Evolutionary conservation across 2,329 filamentous ascomycete species (phyloP), one percentile per base, ranked within the genome.

Genomic region (Fusarium guadeloupense): DNA sequence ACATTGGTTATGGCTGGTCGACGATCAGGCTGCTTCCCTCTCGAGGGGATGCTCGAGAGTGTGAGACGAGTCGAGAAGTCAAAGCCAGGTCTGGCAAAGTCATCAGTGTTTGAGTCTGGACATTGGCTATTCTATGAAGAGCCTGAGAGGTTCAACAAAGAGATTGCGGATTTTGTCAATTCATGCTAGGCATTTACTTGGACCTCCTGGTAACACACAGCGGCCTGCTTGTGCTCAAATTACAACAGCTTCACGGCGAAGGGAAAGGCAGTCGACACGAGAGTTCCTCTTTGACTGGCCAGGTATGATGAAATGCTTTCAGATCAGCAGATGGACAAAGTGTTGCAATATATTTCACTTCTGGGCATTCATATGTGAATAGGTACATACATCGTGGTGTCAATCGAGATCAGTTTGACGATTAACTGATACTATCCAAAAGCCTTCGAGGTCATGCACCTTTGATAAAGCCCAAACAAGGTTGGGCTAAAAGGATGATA

Each of bases 51-150:
- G 61, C 51, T 70, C 6, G 68, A 70, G 60, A 70, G 59, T 12
- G 66, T 64, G 34, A 60, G 47, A 33, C 60, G 66, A 14, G 47
- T 69, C n/a, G 59, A 68, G 44, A 64, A 54, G 37, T 54, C 42
- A 14, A 52, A 28, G 13, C 58, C 62, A 12, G 67, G 63, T 9
- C 49, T 70, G 19, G 64, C 62, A 23, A 65, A 37, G 33, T 58
- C 55, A 21, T 68, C 62, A 5, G 45, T 70, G 9, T 70, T 68
- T 31, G 62, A 68, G 9, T 67, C 66, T 17, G 68, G 68, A 10
- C 68, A 70, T 41, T 70, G 68, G 68, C 34, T 70, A 5, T 70
- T 70, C 37, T 70, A 69, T 19, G 68, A 70, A 41, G 68, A 70
- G 28, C 58, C 68, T 5, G 65, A 64, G 39, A 59, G 55, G 39